Evolutionary conservation across 495 filamentous ascomycete genomes (phyloP), one percentile per base, ranked within the genome.

Genomic region (Physcia stellaris): DNA sequence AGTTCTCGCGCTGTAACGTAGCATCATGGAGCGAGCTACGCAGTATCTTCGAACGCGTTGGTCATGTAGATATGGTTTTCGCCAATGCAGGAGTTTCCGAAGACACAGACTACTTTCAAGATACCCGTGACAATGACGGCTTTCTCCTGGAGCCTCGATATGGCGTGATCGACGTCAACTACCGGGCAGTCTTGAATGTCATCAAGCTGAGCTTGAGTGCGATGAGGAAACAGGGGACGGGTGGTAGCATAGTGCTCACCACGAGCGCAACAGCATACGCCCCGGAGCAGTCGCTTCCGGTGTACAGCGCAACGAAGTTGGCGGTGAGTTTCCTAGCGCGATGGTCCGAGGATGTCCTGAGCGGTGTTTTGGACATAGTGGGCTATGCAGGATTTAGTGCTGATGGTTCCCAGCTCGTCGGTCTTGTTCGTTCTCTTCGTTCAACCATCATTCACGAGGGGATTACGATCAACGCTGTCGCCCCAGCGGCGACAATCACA

Each of bases 401-500:
- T 37, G n/a, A 10, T 31, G 20, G n/a, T 4, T 6, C 23, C 13
- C 30, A 47, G 45, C 45, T 49, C 38, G 41, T 58, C 16, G 49
- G 51, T 18, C 43, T 57, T 15, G n/a, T n/a, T n/a, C 46, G 56
- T 12, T 29, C 49, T 11, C 41, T 59, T 10, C 53, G 56, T 23
- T 43, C 54, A 1, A 23, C 39, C 23, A 29, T 49, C 23, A 32
- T 42, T 11, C n/a, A 17, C 20, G 31, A 47, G 28, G 35, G 47
- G 22, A 54, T 57, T 31, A 57, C 56, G 12, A 57, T 59, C 45
- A 59, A 57, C 37, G 41, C 39, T 24, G 54, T 59, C 12, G 51
- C 56, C 6, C 52, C 56, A 6, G 51, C 46, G 7, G 55, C 51
- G 1, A 60, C 55, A 1, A 42, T 50, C 24, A 58, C 55, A 2